Evolutionary conservation across 257 asterid species (phyloP).

Genomic region (Paulownia fortunei): DNA sequence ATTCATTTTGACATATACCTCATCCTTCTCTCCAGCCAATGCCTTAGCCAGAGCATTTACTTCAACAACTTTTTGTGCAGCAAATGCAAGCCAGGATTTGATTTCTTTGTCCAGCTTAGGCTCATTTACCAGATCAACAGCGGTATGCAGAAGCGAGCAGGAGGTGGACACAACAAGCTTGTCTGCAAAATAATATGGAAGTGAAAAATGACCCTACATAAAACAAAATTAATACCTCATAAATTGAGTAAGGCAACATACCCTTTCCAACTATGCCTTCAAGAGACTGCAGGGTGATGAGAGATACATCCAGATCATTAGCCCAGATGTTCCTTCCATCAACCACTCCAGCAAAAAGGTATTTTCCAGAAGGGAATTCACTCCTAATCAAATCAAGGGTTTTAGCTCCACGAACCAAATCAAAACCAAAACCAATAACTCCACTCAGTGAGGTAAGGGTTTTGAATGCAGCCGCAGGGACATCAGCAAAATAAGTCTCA

Average conservation of each 20-base stretch:
- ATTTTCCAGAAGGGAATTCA: constrained; percentile 86
- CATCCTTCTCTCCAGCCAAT: constrained; percentile 76
- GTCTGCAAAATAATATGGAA: constrained; percentile 49
- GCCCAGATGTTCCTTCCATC: constrained; percentile 99
- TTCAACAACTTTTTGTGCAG: constrained; percentile 94
- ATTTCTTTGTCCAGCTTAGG: constrained; percentile 87
- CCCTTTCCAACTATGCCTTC: constrained; percentile 93
- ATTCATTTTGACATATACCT: constrained; percentile 48
- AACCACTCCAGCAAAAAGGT: constrained; percentile 95
- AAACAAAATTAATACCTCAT: not conserved
- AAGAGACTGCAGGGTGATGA: constrained; percentile 60
- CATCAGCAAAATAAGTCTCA: constrained; percentile 87
- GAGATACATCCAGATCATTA: constrained; percentile 81
- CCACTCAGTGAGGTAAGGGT: constrained; percentile 74
- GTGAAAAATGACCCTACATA: not conserved
- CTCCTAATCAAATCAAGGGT: constrained; percentile 81
- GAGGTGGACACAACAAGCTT: constrained; percentile 97
- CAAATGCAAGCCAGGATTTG: constrained; percentile 97
- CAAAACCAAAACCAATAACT: constrained; percentile 84
- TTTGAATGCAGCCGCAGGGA: constrained; percentile 80
- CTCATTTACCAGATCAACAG: constrained; percentile 90
- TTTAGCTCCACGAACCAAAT: constrained; percentile 82
- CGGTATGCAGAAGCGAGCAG: constrained; percentile 90
- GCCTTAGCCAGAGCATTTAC: constrained; percentile 98
- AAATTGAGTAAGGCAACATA: constrained; percentile 28